Percentiles rank a stretch among this genome's conserved stretches.
phyloP scores from a whole-genome alignment of 495 filamentous ascomycete genomes.

The Filosporella fistucella region DNA sequence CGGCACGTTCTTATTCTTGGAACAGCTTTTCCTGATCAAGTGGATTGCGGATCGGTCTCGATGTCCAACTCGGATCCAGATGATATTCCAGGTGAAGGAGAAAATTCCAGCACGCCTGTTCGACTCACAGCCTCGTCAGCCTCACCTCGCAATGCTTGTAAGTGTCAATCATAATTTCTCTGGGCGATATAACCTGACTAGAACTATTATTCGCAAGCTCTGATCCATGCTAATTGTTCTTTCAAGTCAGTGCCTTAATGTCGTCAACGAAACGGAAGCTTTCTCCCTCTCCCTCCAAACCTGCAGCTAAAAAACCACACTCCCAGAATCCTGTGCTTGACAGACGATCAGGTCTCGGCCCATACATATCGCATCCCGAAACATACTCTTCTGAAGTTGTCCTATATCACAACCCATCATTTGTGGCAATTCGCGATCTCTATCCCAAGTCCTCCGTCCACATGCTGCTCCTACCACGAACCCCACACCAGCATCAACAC shows the following conservation, averaged over 20 bases:
- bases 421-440: conserved; percentile 76
- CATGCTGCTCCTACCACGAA: conserved; percentile 79
- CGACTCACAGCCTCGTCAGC: conserved; percentile 18
- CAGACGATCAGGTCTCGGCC: conserved; percentile 57
- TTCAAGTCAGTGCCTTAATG: conserved; percentile 66
- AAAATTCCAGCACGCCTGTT: conserved; percentile 28
- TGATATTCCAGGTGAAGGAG: conserved; percentile 30
- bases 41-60: too few relatives aligned
- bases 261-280: conserved; percentile 44
- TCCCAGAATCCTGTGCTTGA: conserved; percentile 2
- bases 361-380: conserved; percentile 49
- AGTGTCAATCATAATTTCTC: too few relatives aligned
- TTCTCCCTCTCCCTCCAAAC: conserved; percentile 19
- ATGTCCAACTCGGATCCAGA: conserved; percentile 25
- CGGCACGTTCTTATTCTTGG: too few relatives aligned
- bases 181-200: too few relatives aligned
- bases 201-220: too few relatives aligned
- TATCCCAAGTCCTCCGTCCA: conserved; percentile 86
- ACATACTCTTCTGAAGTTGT: conserved; percentile 54
- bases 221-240: too few relatives aligned
- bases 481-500: conserved; percentile 58
- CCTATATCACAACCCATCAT: conserved; percentile 63
- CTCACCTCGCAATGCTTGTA: conserved; percentile 36
- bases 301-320: conserved; percentile 18
- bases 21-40: too few relatives aligned